These are phyloP conservation scores for Aspergillus intermedius DNA, from an alignment of 2,329 filamentous ascomycete genomes.

Conservation along the genomic window DNA sequence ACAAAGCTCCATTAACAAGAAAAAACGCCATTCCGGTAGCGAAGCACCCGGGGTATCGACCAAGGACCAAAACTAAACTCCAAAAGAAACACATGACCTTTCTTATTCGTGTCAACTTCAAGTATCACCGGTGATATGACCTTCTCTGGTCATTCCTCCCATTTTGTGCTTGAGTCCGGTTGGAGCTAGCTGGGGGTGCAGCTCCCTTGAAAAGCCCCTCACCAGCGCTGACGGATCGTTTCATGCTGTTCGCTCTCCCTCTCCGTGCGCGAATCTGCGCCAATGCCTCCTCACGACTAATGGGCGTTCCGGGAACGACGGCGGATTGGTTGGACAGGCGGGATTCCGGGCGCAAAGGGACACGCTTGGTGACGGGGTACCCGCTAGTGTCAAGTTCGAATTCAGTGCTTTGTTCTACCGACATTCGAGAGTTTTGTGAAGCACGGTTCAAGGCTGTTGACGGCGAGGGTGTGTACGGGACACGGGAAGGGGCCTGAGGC, in stretches of 20 bases:
- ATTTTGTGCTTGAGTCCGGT: conserved; percentile 22
- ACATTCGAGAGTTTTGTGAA: conserved; percentile 6
- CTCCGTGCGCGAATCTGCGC: conserved; percentile 45
- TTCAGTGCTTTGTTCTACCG: not conserved
- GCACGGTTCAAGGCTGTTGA: not conserved
- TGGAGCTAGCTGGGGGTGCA: conserved; percentile 20
- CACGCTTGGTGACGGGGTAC: conserved; percentile 22
- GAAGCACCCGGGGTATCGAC: too few relatives aligned
- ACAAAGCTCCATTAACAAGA: too few relatives aligned
- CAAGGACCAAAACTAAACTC: too few relatives aligned
- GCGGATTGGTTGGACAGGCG: conserved; percentile 15
- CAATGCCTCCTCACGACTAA: conserved; percentile 43
- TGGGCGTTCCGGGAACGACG: conserved; percentile 36
- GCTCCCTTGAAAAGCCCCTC: conserved; percentile 24
- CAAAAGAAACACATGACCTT: too few relatives aligned
- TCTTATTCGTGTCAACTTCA: too few relatives aligned
- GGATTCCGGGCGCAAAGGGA: conserved; percentile 27
- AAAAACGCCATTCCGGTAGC: too few relatives aligned
- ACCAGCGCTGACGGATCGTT: conserved; percentile 35
- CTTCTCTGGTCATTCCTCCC: too few relatives aligned
- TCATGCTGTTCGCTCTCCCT: conserved; percentile 38
- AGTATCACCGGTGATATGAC: too few relatives aligned
- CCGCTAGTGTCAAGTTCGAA: conserved; percentile 6
- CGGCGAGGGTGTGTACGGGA: not conserved
- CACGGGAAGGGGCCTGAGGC: not conserved